These are phyloP conservation scores for Luzula sylvatica DNA, from an alignment of 176 grass and related monocot species.

Conservation along the genomic window DNA sequence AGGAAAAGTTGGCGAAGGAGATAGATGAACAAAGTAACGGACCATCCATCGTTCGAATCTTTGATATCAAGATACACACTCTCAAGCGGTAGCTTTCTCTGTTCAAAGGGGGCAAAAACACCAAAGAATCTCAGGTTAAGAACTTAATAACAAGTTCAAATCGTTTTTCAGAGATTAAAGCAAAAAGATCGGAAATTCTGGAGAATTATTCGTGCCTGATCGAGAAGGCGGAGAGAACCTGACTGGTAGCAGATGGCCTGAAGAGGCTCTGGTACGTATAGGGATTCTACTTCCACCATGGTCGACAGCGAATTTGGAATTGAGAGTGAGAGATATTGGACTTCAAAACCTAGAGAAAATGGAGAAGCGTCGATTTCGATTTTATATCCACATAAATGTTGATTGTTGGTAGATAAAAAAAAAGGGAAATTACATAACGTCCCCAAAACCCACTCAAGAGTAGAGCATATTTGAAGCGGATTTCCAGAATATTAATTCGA, in stretches of 20 bases:
- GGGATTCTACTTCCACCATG: not conserved
- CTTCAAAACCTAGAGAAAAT: too few species aligned
- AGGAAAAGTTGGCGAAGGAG: not conserved
- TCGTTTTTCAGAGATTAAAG: not conserved
- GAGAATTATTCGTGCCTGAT: constrained; percentile 31
- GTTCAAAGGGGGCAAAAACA: not conserved
- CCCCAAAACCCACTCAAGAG: too few species aligned
- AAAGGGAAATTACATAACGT: too few species aligned
- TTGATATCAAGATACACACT: constrained; percentile 56
- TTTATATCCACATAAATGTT: too few species aligned
- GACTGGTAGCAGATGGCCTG: constrained; percentile 59
- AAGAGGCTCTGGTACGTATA: constrained; percentile 36
- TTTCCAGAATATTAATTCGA: too few species aligned
- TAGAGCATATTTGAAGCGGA: too few species aligned
- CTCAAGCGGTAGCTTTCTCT: constrained; percentile 73
- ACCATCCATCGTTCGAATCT: constrained; percentile 67
- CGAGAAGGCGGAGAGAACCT: constrained; percentile 76
- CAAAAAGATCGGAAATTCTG: not conserved
- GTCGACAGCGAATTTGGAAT: not conserved
- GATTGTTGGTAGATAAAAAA: too few species aligned
- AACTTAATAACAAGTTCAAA: not conserved
- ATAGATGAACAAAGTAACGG: constrained; percentile 22
- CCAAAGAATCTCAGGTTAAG: not conserved
- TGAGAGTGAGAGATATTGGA: not conserved
- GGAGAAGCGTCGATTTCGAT: too few species aligned